A percentile compares a stretch with the other conserved stretches of the same genome.
These are phyloP conservation scores for Tympanopsis confertula DNA, from an alignment of 2,329 filamentous ascomycete species.

Conservation along the genomic window DNA sequence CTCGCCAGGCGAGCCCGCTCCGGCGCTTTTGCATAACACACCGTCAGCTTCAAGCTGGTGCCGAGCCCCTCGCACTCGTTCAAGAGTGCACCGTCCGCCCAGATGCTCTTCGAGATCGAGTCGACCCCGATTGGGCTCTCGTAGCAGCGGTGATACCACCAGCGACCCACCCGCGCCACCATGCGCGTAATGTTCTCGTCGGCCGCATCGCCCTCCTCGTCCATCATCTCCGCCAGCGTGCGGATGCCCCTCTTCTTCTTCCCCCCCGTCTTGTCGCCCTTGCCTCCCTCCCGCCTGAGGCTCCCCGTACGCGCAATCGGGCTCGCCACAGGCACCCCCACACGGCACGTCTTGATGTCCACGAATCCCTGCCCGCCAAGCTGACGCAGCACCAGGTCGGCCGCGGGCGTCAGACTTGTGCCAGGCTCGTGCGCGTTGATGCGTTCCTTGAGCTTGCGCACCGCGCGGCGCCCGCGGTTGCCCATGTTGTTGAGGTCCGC, in stretches of 20 bases:
- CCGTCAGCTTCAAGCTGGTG: constrained; percentile 79
- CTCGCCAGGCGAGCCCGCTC: constrained; percentile 34
- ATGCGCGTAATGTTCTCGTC: constrained; percentile 86
- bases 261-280: constrained; percentile 15
- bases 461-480: constrained; percentile 52
- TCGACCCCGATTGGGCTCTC: constrained; percentile 51
- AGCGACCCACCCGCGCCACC: constrained; percentile 80
- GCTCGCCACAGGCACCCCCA: constrained; percentile 64
- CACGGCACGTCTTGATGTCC: constrained; percentile 63
- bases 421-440: constrained; percentile 50
- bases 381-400: constrained; percentile 51
- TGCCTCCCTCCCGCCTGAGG: constrained; percentile 4
- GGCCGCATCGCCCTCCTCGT: constrained; percentile 54
- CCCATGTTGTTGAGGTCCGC: constrained; percentile 78
- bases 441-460: constrained; percentile 61
- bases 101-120: constrained; percentile 51
- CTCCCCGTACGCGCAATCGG: constrained; percentile 21
- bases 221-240: constrained; percentile 61
- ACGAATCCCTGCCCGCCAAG: constrained; percentile 60
- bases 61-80: constrained; percentile 77
- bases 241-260: constrained; percentile 30
- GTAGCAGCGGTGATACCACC: constrained; percentile 95
- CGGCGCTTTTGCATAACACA: constrained; percentile 82
- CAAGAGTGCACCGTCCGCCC: constrained; percentile 64
- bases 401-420: constrained; percentile 46